Conservation (phyloP, 2,329 filamentous ascomycete genomes). For the Biscogniauxia sp. region DNA sequence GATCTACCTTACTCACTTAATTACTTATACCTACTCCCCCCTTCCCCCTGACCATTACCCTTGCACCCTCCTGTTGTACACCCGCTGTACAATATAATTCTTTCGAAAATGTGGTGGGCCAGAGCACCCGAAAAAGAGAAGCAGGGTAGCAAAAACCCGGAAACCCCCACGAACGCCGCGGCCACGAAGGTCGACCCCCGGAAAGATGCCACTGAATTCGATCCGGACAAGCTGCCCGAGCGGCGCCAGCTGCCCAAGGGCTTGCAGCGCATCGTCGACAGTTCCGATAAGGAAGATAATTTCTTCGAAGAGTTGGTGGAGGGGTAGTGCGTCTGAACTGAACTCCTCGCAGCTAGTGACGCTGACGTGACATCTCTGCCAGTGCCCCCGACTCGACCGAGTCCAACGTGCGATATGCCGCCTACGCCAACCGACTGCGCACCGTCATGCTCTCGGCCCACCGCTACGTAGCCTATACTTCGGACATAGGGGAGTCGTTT, state of each 20-base stretch:
- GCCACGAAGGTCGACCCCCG: conserved; percentile 27
- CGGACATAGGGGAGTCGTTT: conserved; percentile 94
- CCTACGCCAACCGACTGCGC: conserved; percentile 80
- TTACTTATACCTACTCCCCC: no score
- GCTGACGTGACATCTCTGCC: conserved; percentile 15
- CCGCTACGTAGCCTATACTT: conserved; percentile 95
- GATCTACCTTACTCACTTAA: neutral
- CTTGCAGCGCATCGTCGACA: conserved; percentile 59
- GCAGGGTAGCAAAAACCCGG: conserved; percentile 26
- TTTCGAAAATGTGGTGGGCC: conserved; percentile 29
- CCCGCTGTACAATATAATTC: no score
- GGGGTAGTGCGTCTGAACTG: conserved; percentile 62
- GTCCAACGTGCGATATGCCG: conserved; percentile 83
- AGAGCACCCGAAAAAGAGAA: conserved; percentile 30
- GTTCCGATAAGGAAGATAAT: conserved; percentile 62
- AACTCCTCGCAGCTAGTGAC: conserved; percentile 4
- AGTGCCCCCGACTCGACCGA: conserved; percentile 80
- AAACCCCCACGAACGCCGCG: conserved; percentile 19
- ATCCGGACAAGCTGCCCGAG: conserved; percentile 47
- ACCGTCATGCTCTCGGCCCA: conserved; percentile 89
- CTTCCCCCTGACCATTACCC: neutral
- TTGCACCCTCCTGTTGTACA: neutral
- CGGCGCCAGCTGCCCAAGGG: conserved; percentile 51
- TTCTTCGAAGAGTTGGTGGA: conserved; percentile 76
- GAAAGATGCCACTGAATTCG: conserved; percentile 37